Conservation (phyloP, 2,329 filamentous ascomycete species). For the Cytospora piceae region DNA sequence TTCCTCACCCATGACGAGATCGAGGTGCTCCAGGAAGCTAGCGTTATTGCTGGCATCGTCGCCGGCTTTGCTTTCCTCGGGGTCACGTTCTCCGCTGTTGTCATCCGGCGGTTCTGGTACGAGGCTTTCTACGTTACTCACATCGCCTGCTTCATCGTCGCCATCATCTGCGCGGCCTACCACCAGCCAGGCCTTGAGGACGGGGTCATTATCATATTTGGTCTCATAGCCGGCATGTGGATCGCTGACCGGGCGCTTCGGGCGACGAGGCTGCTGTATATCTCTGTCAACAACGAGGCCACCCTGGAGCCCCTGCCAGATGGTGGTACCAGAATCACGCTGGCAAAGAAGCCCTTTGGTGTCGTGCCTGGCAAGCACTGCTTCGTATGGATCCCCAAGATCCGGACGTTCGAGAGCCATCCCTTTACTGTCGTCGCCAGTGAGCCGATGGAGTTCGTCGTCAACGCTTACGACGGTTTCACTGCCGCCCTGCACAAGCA, state of each 20-base stretch:
- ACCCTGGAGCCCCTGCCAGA: slow-evolving; percentile 57
- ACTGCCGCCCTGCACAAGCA: slow-evolving; percentile 58
- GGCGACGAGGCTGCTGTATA: slow-evolving; percentile 46
- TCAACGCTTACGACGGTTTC: slow-evolving; percentile 62
- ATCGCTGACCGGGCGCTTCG: slow-evolving; percentile 54
- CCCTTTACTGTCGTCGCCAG: slow-evolving; percentile 64
- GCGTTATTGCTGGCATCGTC: slow-evolving; percentile 53
- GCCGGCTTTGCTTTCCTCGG: slow-evolving; percentile 51
- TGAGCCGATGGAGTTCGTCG: slow-evolving; percentile 60
- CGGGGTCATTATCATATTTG: slow-evolving; percentile 47
- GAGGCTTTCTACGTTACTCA: slow-evolving; percentile 61
- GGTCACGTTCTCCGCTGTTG: slow-evolving; percentile 47
- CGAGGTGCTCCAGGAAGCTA: slow-evolving; percentile 40
- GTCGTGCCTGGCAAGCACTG: slow-evolving; percentile 62
- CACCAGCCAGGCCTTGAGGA: slow-evolving; percentile 54
- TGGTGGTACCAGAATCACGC: slow-evolving; percentile 58
- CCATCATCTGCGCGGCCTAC: slow-evolving; percentile 52
- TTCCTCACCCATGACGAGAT: slow-evolving; percentile 41
- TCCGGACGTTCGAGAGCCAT: slow-evolving; percentile 62
- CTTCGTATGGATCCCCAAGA: slow-evolving; percentile 65
- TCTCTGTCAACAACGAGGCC: slow-evolving; percentile 55
- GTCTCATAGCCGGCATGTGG: slow-evolving; percentile 53
- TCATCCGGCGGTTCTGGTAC: slow-evolving; percentile 54
- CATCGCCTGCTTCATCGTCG: slow-evolving; percentile 52
- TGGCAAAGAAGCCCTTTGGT: slow-evolving; percentile 52